A percentile compares a stretch with the other conserved stretches of the same genome.
phyloP scores from a whole-genome alignment of 441 rosid species.

The Theobroma grandiflorum region DNA sequence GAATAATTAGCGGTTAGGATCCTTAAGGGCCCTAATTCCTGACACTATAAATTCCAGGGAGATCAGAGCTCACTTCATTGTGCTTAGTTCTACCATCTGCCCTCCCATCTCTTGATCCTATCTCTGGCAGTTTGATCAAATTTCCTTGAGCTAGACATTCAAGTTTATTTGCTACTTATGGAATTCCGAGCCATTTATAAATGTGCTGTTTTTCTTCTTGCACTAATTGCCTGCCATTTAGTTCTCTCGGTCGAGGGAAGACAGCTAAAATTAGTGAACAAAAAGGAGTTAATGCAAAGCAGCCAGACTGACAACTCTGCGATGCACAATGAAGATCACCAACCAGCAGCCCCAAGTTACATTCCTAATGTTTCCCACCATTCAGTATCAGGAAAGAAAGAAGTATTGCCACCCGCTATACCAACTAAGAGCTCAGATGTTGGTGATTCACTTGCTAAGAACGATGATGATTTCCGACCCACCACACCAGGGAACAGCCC shows the following conservation, averaged over 20 bases:
- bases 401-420: background rate
- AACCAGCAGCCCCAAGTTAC: background rate
- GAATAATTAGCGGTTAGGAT: conserved; percentile 5
- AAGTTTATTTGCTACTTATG: background rate
- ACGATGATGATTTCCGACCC: conserved; percentile 30
- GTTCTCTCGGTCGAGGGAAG: no score
- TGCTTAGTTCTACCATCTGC: background rate
- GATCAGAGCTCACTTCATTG: background rate
- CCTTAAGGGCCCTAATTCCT: background rate
- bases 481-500: conserved; percentile 35
- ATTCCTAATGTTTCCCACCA: background rate
- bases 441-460: background rate
- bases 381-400: background rate
- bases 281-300: background rate
- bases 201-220: background rate
- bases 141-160: background rate
- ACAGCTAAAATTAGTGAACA: no score
- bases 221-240: no score
- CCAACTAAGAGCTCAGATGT: background rate
- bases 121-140: background rate
- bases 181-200: background rate
- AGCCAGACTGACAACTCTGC: background rate
- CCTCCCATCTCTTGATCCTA: background rate
- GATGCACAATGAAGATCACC: background rate
- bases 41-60: conserved; percentile 7